Percentiles rank a stretch among this genome's conserved stretches.
Conservation (phyloP, 208 protist species). For the Leishmania amazonensis region DNA sequence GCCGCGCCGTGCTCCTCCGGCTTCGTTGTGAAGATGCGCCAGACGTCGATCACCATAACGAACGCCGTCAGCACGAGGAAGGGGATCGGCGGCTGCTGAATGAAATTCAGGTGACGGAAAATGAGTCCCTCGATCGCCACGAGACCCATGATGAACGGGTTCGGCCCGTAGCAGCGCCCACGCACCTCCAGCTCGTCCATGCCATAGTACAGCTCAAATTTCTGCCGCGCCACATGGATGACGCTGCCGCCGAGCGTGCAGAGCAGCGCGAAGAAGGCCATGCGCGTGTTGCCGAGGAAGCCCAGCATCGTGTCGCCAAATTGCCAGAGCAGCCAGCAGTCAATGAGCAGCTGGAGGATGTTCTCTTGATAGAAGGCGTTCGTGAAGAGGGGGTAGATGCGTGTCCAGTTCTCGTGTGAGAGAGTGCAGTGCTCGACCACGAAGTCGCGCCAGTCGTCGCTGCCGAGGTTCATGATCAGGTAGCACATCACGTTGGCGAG, state of each 20-base stretch:
- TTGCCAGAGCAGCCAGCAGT: slow-evolving; percentile 84
- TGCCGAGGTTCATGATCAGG: slow-evolving; percentile 77
- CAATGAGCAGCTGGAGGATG: slow-evolving; percentile 86
- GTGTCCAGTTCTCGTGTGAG: slow-evolving; percentile 77
- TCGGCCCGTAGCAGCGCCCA: slow-evolving; percentile 86
- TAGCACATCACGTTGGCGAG: slow-evolving; percentile 81
- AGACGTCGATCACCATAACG: slow-evolving; percentile 91
- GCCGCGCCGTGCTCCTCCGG: slow-evolving; percentile 85
- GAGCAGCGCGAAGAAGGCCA: slow-evolving; percentile 76
- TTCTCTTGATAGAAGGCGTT: slow-evolving; percentile 89
- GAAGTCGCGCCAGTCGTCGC: slow-evolving; percentile 80
- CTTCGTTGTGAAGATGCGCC: slow-evolving; percentile 85
- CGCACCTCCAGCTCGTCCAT: slow-evolving; percentile 86
- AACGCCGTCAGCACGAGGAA: slow-evolving; percentile 89
- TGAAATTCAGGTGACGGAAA: slow-evolving; percentile 91
- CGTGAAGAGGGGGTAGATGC: slow-evolving; percentile 87
- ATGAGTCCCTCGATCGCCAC: slow-evolving; percentile 86
- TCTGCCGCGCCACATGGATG: slow-evolving; percentile 80
- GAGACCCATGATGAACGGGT: slow-evolving; percentile 88
- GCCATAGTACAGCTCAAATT: slow-evolving; percentile 85
- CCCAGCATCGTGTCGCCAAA: slow-evolving; percentile 87
- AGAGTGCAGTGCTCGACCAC: slow-evolving; percentile 90
- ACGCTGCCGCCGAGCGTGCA: slow-evolving; percentile 74
- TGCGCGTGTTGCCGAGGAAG: slow-evolving; percentile 83
- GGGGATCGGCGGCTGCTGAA: slow-evolving; percentile 89